Evolutionary conservation across 352 stramenopile species (phyloP).

Genomic region (Phytophthora multivora): DNA sequence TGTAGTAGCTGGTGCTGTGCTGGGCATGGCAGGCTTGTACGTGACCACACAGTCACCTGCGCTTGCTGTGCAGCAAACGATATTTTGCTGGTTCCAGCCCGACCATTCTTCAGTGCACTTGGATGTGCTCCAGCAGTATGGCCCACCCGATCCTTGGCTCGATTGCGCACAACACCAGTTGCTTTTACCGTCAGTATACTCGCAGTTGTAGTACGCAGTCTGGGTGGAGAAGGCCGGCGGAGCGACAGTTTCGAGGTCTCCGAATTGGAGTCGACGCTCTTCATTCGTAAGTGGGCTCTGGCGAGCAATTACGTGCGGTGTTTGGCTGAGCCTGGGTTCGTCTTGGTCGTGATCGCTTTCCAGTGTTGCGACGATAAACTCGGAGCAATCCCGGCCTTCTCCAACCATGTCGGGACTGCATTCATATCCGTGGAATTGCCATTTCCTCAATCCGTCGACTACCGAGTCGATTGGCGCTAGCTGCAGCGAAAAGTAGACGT

Average conservation of each 20-base stretch:
- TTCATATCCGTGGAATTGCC: constrained; percentile 51
- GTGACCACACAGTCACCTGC: constrained; percentile 41
- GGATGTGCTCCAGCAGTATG: constrained; percentile 48
- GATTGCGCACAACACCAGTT: constrained; percentile 54
- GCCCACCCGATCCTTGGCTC: constrained; percentile 25
- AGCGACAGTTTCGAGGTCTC: constrained; percentile 9
- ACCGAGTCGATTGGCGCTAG: not conserved
- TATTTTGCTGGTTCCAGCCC: constrained; percentile 49
- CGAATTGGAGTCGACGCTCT: constrained; percentile 48
- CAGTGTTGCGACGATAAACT: constrained; percentile 35
- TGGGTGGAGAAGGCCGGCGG: constrained; percentile 34
- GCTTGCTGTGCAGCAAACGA: constrained; percentile 51
- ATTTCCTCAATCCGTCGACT: constrained; percentile 16
- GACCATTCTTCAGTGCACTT: constrained; percentile 39
- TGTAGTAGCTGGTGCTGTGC: constrained; percentile 14
- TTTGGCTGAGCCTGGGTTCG: not conserved
- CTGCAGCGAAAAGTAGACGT: constrained; percentile 47
- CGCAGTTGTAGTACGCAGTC: constrained; percentile 52
- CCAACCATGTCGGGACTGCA: constrained; percentile 20
- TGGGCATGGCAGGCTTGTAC: constrained; percentile 43
- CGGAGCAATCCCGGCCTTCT: constrained; percentile 26
- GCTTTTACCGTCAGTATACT: constrained; percentile 21
- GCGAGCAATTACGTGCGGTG: constrained; percentile 18
- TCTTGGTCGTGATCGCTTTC: constrained; percentile 22
- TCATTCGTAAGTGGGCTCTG: not conserved